Evolutionary conservation across 169 alveolate species (phyloP), one percentile per base, ranked within the genome.

Genomic region (Plasmodium vivax): DNA sequence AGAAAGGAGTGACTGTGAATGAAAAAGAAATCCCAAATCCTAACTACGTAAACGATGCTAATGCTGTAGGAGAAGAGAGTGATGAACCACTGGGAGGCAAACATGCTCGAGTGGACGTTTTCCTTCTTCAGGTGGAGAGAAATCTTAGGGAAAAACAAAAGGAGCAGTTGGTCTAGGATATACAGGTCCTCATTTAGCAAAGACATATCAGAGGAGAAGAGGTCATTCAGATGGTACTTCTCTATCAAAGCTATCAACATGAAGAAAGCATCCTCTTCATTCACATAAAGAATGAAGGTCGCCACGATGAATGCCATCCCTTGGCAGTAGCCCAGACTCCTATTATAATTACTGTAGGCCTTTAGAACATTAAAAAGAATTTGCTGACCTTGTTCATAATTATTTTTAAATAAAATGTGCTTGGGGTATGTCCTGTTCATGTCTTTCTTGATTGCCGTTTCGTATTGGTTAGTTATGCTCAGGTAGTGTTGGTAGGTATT

Each of bases 291-390:
- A 84, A 98, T 95, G 82, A 98, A 94, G 14, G 98, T 94, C 9
- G 99, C 99, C 14, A 97, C 97, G 47, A 98, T 96, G 88, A 98
- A 98, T 0, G 99, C 99, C 99, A 98, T 98, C 34, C 99, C 98
- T 93, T 96, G 97, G 82, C 98, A 97, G 92, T 98, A 98, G 2
- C 99, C 99, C 56, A 98, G 97, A 77, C 97, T 99, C 23, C 97
- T 96, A 41, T 98, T 97, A 93, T 94, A 97, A 47, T 96, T 83
- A 58, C 99, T 95, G 85, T 97, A 97, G 19, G 98, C 98, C 45
- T 98, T 98, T 71, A 98, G 96, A 80, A 98, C 99, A 14, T 96
- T 95, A 93, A 97, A 97, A 62, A 98, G 96, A 73, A 98, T 96
- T 92, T 97, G 95, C 96, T 98, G 98, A 12, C 99, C 99, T 58